phyloP scores from a whole-genome alignment of 257 asterid genomes.

The Plantago elongata region DNA sequence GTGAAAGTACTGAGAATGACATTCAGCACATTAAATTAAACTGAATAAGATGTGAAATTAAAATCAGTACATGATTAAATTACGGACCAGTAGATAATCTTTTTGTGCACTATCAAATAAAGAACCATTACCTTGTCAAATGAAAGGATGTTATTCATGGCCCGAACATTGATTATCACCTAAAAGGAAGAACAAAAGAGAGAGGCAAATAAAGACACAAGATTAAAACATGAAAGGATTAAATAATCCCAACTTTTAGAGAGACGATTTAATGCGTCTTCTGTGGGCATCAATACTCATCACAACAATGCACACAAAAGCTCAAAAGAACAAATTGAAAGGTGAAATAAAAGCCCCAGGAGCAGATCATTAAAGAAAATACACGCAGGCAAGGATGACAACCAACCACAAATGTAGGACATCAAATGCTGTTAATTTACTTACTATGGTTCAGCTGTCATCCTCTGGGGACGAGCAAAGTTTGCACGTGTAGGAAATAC shows the following conservation, averaged over 20 bases:
- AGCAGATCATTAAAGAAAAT: too few species aligned
- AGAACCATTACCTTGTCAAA: slow-evolving; percentile 70
- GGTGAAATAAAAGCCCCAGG: too few species aligned
- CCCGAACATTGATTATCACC: slow-evolving; percentile 77
- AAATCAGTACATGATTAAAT: not conserved
- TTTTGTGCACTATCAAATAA: not conserved
- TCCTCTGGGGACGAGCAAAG: too few species aligned
- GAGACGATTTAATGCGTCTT: not conserved
- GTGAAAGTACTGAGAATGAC: slow-evolving; percentile 12
- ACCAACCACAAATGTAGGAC: too few species aligned
- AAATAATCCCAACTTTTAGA: slow-evolving; percentile 15
- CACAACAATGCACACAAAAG: too few species aligned
- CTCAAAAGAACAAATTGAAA: too few species aligned
- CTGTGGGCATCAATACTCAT: too few species aligned
- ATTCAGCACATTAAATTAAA: slow-evolving; percentile 12
- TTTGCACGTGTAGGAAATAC: too few species aligned
- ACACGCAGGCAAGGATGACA: too few species aligned
- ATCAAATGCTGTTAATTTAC: too few species aligned
- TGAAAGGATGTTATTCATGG: slow-evolving; percentile 74
- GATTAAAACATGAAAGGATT: slow-evolving; percentile 20
- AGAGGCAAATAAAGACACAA: slow-evolving; percentile 5
- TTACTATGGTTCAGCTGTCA: too few species aligned
- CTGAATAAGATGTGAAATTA: slow-evolving; percentile 12
- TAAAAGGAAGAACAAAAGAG: slow-evolving; percentile 27
- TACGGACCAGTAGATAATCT: not conserved